A percentile compares a stretch with the other conserved stretches of the same genome.
Conservation (phyloP, 106 monocot genomes). For the Posidonia australis region DNA sequence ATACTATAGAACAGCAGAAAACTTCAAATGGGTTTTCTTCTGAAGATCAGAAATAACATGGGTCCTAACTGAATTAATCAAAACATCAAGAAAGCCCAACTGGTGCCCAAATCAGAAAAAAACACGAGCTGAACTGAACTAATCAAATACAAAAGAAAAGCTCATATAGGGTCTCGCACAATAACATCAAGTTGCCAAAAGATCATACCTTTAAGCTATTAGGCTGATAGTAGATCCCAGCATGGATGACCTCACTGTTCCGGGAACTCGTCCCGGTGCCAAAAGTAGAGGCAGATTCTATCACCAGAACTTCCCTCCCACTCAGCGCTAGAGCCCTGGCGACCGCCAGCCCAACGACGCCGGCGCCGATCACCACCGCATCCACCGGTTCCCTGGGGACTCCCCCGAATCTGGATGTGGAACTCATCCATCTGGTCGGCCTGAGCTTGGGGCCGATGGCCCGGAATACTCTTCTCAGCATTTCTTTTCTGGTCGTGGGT, state of each 20-base stretch:
- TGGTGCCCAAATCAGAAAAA: too few species aligned
- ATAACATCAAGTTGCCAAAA: background rate
- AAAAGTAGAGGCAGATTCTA: slow-evolving; percentile 71
- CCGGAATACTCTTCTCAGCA: slow-evolving; percentile 5
- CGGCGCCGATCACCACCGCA: slow-evolving; percentile 79
- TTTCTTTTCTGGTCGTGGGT: too few species aligned
- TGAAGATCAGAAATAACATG: too few species aligned
- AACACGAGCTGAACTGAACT: too few species aligned
- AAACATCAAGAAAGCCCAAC: too few species aligned
- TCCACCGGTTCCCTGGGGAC: slow-evolving; percentile 55
- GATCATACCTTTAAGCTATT: slow-evolving; percentile 50
- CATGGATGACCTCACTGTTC: slow-evolving; percentile 96
- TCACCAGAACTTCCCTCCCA: slow-evolving; percentile 68
- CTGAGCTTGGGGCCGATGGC: background rate
- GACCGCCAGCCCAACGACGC: slow-evolving; percentile 72
- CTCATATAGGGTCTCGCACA: background rate
- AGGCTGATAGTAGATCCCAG: slow-evolving; percentile 76
- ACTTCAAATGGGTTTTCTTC: too few species aligned
- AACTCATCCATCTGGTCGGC: background rate
- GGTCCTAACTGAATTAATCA: too few species aligned
- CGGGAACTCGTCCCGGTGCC: slow-evolving; percentile 89
- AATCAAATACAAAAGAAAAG: background rate
- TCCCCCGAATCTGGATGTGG: background rate
- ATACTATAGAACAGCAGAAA: too few species aligned
- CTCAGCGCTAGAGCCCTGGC: slow-evolving; percentile 57